phyloP scores from a whole-genome alignment of 441 rosid genomes.

The Adansonia rubrostipa region DNA sequence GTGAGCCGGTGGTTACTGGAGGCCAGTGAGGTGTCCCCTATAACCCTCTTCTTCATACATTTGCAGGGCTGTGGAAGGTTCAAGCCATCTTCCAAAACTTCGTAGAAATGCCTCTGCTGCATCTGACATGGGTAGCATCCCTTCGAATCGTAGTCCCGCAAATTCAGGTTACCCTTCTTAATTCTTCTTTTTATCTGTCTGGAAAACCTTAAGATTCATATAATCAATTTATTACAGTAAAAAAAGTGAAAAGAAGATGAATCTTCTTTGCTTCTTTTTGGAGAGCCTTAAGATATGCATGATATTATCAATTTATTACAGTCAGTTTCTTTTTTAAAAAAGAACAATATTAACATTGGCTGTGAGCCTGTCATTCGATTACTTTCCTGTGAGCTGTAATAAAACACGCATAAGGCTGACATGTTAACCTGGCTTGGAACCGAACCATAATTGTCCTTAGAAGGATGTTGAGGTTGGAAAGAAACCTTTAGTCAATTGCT shows the following conservation, averaged over 20 bases:
- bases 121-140: constrained; percentile 68
- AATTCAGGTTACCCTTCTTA: constrained; percentile 55
- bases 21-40: constrained; percentile 6
- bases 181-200: neutral
- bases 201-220: neutral
- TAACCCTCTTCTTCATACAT: constrained; percentile 20
- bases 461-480: neutral
- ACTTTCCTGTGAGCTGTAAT: neutral
- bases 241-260: neutral
- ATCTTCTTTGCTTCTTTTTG: neutral
- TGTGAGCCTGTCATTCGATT: neutral
- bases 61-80: constrained; percentile 59
- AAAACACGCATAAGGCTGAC: neutral
- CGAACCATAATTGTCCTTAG: neutral
- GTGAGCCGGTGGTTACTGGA: neutral
- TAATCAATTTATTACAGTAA: neutral
- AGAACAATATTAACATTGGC: neutral
- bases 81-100: constrained; percentile 48
- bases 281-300: neutral
- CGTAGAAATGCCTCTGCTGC: constrained; percentile 73
- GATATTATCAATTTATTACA: neutral
- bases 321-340: neutral
- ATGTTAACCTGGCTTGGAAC: neutral
- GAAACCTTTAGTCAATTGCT: neutral
- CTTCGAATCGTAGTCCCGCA: constrained; percentile 49